Base-by-base conservation (phyloP, 2,329 filamentous ascomycete genomes). In the Scorias spongiosa region DNA sequence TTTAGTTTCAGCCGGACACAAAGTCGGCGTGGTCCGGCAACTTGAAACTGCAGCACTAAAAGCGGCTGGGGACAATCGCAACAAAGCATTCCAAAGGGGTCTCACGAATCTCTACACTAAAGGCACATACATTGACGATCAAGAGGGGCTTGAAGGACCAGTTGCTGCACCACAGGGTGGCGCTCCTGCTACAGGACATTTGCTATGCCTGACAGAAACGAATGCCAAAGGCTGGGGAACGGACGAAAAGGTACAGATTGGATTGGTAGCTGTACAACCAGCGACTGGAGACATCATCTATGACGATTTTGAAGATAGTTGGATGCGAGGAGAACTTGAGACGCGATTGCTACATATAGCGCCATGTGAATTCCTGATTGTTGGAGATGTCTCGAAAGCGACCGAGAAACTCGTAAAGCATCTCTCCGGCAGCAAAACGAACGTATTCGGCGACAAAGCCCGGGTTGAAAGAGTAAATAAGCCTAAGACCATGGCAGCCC, bases 61-160 rank as follows among this genome's bases (percentile, higher is more conserved):
- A 61, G 93, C 93, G 50, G 91, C 79, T 1, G 89, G 91, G 39
- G 87, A 94, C 59, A 98, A 96, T 62, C 78, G 85, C 46, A 95
- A 94, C 57, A 76, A 87, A 0, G 88, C 91, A 0, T 98, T 98
- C 54, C 76, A 86, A 32, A 79, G 91, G 30, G 91, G 93, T 55
- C 77, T 98, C 55, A 96, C 91, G 12, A 95, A 93, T 57, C 72
- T 98, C 6, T 98, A 98, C 64, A 98, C 91, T 8, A 98, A 96
- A 62, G 91, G 88, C 38, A 98, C 91, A 2, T 98, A 96, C 54
- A 81, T 98, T 45, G 91, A 96, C 57, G 91, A 98, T 60, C 74
- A 84, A 9, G 89, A 91, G 49, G 85, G 85, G 20, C 64, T 94
- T 5, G 81, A 84, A 42, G 54, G 66, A 44, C 56, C 68, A 55